Conservation (phyloP, 257 asterid species). For the Marsdenia floribunda region DNA sequence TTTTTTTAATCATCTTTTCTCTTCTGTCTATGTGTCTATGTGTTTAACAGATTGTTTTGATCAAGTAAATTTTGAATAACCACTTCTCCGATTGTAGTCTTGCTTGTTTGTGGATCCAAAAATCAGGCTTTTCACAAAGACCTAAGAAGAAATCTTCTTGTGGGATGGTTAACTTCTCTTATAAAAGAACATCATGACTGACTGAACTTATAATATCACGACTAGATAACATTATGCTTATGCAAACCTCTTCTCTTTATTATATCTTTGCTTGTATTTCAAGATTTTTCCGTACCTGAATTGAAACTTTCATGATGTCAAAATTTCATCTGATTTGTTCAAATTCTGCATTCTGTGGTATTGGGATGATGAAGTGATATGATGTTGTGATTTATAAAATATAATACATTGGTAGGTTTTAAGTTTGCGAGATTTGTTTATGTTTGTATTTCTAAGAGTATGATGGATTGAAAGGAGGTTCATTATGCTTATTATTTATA, state of each 20-base stretch:
- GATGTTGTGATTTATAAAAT: background rate
- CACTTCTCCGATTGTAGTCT: background rate
- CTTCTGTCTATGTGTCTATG: background rate
- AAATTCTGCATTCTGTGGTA: background rate
- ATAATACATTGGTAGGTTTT: too few relatives aligned
- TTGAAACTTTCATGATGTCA: background rate
- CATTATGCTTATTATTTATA: background rate
- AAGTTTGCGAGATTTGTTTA: background rate
- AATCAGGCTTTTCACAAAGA: background rate
- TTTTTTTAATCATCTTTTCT: background rate
- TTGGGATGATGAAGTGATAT: background rate
- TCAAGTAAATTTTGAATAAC: background rate
- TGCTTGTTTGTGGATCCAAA: conserved; percentile 1
- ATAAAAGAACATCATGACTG: background rate
- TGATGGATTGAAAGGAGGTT: background rate
- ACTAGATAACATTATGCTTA: background rate
- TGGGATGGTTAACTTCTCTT: background rate
- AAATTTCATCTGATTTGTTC: background rate
- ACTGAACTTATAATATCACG: too few relatives aligned
- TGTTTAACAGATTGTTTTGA: background rate
- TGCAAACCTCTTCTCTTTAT: background rate
- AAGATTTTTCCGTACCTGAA: background rate
- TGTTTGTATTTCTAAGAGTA: background rate
- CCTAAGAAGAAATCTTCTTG: background rate
- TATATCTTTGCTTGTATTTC: background rate